A percentile compares a stretch with the other conserved stretches of the same genome.
Conservation (phyloP, 345 rosid genomes). For the Turritis glabra region DNA sequence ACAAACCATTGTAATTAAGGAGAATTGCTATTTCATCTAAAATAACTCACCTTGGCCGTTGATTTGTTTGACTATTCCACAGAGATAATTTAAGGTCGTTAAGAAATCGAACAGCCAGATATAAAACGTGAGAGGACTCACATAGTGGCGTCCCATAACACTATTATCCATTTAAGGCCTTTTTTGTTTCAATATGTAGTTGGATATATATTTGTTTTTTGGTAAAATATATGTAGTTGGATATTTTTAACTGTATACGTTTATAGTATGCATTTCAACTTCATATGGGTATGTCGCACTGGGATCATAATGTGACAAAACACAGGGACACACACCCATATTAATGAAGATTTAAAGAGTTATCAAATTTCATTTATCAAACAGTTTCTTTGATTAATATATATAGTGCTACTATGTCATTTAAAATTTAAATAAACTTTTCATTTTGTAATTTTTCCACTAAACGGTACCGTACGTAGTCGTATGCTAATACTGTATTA, state of each 20-base stretch:
- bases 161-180: slow-evolving; percentile 12
- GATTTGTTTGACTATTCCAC: slow-evolving; percentile 17
- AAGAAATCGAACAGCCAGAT: neutral
- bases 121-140: slow-evolving; percentile 25
- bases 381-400: neutral
- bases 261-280: neutral
- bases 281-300: slow-evolving; percentile 26
- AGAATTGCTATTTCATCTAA: neutral
- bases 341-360: neutral
- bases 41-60: neutral
- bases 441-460: neutral
- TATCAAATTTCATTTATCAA: neutral
- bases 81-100: neutral
- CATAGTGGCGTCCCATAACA: slow-evolving; percentile 37
- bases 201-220: too few relatives aligned
- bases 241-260: neutral
- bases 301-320: slow-evolving; percentile 18
- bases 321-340: neutral
- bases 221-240: neutral
- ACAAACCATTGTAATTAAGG: neutral
- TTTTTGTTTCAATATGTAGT: neutral
- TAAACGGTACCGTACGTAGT: neutral
- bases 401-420: neutral
- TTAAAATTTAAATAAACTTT: neutral
- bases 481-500: neutral